These are phyloP conservation scores for Laetiporus sulphureus DNA, from an alignment of 1,284 basidiomycete species.

Conservation along the genomic window DNA sequence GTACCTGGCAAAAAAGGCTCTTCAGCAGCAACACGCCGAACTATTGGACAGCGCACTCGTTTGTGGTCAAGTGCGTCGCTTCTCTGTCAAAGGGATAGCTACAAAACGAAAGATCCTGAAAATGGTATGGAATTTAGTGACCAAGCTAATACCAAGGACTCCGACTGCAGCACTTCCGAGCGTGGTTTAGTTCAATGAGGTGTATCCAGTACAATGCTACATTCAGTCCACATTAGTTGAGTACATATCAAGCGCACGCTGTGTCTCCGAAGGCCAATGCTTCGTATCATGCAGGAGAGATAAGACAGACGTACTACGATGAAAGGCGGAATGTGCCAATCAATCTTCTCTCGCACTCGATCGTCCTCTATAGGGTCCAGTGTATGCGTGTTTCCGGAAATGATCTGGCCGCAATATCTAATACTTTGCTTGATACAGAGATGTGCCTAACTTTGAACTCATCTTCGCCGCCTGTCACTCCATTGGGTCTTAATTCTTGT, in stretches of 20 bases:
- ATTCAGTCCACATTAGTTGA: no score
- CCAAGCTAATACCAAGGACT: constrained; percentile 62
- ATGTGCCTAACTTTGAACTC: not conserved
- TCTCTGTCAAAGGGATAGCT: constrained; percentile 22
- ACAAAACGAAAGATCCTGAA: not conserved
- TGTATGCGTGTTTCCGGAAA: constrained; percentile 28
- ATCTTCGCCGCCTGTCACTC: not conserved
- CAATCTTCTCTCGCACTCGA: constrained; percentile 58
- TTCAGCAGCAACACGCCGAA: not conserved
- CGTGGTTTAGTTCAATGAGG: constrained; percentile 74
- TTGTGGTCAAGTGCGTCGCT: constrained; percentile 20
- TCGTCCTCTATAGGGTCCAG: constrained; percentile 43
- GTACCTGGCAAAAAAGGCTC: constrained; percentile 14
- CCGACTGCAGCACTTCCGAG: constrained; percentile 69
- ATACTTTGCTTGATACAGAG: constrained; percentile 18
- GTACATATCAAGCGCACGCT: not conserved
- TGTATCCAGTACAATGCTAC: constrained; percentile 60
- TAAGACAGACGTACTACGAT: constrained; percentile 50
- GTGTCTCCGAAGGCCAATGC: no score
- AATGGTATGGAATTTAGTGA: not conserved
- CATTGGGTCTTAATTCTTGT: not conserved
- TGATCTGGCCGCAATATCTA: constrained; percentile 54
- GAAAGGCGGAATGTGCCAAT: constrained; percentile 56
- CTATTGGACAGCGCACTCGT: not conserved
- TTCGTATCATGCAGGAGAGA: constrained; percentile 12